Base-by-base conservation (phyloP, 202 grass and related monocot genomes). In the Schoenoplectus tabernaemontani region DNA sequence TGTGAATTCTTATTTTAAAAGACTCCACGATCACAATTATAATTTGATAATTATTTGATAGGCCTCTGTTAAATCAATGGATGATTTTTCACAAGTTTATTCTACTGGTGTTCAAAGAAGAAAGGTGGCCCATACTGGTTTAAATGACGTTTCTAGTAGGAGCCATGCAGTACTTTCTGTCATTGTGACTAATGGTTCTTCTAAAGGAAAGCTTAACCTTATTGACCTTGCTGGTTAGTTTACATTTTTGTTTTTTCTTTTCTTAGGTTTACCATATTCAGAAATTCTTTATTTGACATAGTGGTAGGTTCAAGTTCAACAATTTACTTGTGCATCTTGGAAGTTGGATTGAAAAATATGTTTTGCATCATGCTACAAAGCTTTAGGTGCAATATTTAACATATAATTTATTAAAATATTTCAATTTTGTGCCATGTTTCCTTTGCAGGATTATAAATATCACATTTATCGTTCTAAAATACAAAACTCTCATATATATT, bases 161-260 rank as follows among this genome's bases (percentile, higher is more conserved):
- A 99, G 96, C 36, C 96, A 99, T 11, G 96, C 91, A 9, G 78
- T 99, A 33, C 85, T 99, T 12, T 85, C 90, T 17, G 43, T 98
- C 4, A 77, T 78, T 32, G 41, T 98, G 59, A 86, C 59, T 17
- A 61, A 77, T 85, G 86, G 89, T 75, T 58, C 77, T 76, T 59
- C 87, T 15, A 91, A 89, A 82, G 96, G 96, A 76, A 98, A 92
- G 56, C 83, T 98, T 54, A 98, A 92, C 61, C 90, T 98, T 38
- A 95, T 98, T 36, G 96, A 98, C 59, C 72, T 98, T 77, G 96
- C 91, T 76, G 96, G 96, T 95, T 83, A 0, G 68, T 30, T 71
- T 59, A 56, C 57, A 23, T 43, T 63, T 19, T 34, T 38, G 43
- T 37, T 24, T 64, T 7, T 7, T 2, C 46, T 24, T 36, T n/a